These are phyloP conservation scores for Phoma sp. DNA, from an alignment of 2,329 filamentous ascomycete species.

Conservation along the genomic window DNA sequence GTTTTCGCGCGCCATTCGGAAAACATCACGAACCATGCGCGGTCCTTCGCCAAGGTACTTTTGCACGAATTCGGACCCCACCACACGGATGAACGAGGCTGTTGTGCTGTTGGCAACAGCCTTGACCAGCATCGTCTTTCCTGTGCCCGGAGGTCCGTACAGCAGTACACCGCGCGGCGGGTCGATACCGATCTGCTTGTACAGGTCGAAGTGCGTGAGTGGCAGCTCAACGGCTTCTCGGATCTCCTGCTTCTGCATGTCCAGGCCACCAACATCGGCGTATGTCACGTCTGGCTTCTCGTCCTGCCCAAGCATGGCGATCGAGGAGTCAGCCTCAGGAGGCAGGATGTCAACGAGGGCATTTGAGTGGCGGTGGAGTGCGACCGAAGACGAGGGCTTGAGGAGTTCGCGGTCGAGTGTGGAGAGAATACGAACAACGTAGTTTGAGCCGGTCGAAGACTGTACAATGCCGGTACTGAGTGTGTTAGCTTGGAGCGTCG, in stretches of 20 bases:
- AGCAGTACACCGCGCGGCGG: slow-evolving; percentile 94
- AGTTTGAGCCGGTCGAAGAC: slow-evolving; percentile 97
- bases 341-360: slow-evolving; percentile 97
- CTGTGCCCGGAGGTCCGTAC: slow-evolving; percentile 93
- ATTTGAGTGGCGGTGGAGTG: slow-evolving; percentile 97
- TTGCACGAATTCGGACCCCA: slow-evolving; percentile 97
- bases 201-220: slow-evolving; percentile 96
- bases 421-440: slow-evolving; percentile 96
- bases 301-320: slow-evolving; percentile 94
- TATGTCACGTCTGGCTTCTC: slow-evolving; percentile 99
- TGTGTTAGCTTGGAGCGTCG: slow-evolving; percentile 20
- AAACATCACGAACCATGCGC: slow-evolving; percentile 98
- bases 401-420: slow-evolving; percentile 97
- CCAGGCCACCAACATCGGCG: slow-evolving; percentile 93
- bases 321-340: slow-evolving; percentile 98
- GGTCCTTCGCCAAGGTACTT: slow-evolving; percentile 98
- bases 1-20: slow-evolving; percentile 98
- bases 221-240: slow-evolving; percentile 96
- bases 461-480: slow-evolving; percentile 94
- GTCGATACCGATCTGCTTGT: slow-evolving; percentile 99
- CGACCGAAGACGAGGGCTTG: slow-evolving; percentile 97
- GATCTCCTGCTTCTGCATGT: slow-evolving; percentile 99
- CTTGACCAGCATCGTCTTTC: slow-evolving; percentile 98
- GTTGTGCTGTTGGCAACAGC: slow-evolving; percentile 98
- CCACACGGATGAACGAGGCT: slow-evolving; percentile 96